Evolutionary conservation across 805 yeast species (phyloP), one percentile per base, ranked within the genome.

Genomic region (Candida germanica): DNA sequence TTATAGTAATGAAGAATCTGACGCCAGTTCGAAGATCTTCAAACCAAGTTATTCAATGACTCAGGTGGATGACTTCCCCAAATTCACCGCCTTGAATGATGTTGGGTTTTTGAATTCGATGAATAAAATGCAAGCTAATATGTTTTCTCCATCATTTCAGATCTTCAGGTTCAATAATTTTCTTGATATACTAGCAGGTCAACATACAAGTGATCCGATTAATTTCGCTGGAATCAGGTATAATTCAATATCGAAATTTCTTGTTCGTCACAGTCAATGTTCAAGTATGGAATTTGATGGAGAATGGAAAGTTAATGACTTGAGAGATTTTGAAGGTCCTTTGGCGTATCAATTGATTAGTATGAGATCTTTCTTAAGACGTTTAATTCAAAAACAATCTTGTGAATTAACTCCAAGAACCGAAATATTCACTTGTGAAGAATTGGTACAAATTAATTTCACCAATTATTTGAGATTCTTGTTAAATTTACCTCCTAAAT

Each of bases 371-470:
- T 53, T 61, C 29, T 26, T 66, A 15, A 45, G 69, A 8, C 32
- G 40, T 15, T 34, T 61, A 7, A 55, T 64, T 23, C 36, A 43
- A 29, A 18, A 31, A 4, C 42, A 43, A 15, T 31, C 43, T 1
- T 35, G 29, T 21, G 43, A 29, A 20, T 37, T 31, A 4, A 8
- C 14, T 12, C 17, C 28, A 6, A 27, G 44, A 15, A 19, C 36
- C 1, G 49, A 47, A 20, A 33, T 45, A 10, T 39, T 32, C 25
- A 33, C 46, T 2, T 45, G 49, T 33, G 72, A 66, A 43, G 71
- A 66, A 34, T 39, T 66, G n/a, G 44, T 64, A 17, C 71, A 66
- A 40, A 42, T 60, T 4, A 66, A 66, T 31, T 56, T 64, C 39
- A 49, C 60, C 10, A 66, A 66, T 36, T 66, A 65, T 36, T 44